Percentiles rank a stretch among this genome's conserved stretches.
phyloP scores from a whole-genome alignment of 805 yeast genomes.

The Cyberlindnera euphorbiae region DNA sequence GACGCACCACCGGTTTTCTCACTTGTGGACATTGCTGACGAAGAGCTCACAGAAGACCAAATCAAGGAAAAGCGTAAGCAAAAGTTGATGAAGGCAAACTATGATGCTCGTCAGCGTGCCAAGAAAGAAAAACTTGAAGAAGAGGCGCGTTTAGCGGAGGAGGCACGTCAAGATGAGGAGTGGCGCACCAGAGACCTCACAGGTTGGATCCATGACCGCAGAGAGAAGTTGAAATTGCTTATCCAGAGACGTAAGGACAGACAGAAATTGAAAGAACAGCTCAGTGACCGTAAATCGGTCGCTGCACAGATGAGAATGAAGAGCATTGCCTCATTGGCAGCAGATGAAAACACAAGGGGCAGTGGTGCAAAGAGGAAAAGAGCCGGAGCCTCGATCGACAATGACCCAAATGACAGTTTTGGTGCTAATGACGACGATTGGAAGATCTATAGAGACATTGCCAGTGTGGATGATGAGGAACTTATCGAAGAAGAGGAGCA shows the following conservation, averaged over 20 bases:
- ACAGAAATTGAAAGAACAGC: conserved; percentile 64
- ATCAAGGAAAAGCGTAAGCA: conserved; percentile 85
- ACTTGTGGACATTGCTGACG: conserved; percentile 79
- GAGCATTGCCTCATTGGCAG: conserved; percentile 79
- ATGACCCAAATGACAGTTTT: conserved; percentile 89
- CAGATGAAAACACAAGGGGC: conserved; percentile 49
- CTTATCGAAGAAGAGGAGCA: conserved; percentile 70
- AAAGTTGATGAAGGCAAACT: conserved; percentile 74
- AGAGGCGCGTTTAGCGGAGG: conserved; percentile 52
- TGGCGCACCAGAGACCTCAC: conserved; percentile 73
- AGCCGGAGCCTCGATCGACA: conserved; percentile 67
- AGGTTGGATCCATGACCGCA: conserved; percentile 75
- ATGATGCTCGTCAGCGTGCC: conserved; percentile 82
- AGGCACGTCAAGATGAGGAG: conserved; percentile 59
- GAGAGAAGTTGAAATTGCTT: conserved; percentile 54
- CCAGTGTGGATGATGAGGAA: conserved; percentile 72
- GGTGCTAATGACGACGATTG: conserved; percentile 97
- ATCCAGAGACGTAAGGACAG: conserved; percentile 63
- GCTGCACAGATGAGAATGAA: conserved; percentile 94
- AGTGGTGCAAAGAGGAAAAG: conserved; percentile 37
- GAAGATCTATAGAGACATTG: conserved; percentile 83
- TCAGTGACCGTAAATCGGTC: conserved; percentile 82
- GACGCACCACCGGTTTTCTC: conserved; percentile 55
- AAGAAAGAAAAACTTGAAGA: conserved; percentile 73
- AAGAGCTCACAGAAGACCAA: conserved; percentile 71